These are phyloP conservation scores for Glutinoglossum americanum DNA, from an alignment of 495 filamentous ascomycete species.

Conservation along the genomic window DNA sequence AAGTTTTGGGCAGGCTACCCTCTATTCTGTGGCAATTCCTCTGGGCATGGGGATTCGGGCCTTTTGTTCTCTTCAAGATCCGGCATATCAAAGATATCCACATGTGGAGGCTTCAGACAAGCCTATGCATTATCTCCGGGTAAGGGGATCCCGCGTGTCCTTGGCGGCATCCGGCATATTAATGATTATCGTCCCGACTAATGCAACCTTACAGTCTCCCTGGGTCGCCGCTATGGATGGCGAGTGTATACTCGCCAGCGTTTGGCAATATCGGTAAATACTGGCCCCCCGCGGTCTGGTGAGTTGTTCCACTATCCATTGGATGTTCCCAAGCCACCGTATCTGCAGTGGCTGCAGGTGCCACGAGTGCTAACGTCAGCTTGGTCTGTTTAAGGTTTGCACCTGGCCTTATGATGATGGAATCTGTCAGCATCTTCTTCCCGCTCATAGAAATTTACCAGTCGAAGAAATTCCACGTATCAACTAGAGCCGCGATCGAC, in stretches of 20 bases:
- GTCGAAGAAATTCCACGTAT: constrained; percentile 3
- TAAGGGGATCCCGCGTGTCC: constrained; percentile 8
- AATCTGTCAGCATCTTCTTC: constrained; percentile 31
- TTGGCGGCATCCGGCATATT: background rate
- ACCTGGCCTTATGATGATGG: constrained; percentile 29
- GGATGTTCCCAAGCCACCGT: background rate
- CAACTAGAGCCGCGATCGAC: constrained; percentile 25
- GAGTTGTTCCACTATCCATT: constrained; percentile 9
- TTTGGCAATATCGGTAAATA: constrained; percentile 32
- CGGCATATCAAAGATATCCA: constrained; percentile 39
- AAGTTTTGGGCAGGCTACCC: constrained; percentile 23
- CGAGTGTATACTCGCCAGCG: constrained; percentile 32
- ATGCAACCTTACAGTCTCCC: constrained; percentile 26
- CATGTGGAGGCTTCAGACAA: constrained; percentile 46
- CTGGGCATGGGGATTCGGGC: constrained; percentile 39
- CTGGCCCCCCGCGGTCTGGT: constrained; percentile 36
- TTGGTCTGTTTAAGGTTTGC: constrained; percentile 21
- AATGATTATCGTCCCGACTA: background rate
- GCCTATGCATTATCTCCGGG: constrained; percentile 34
- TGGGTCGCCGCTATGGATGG: constrained; percentile 45
- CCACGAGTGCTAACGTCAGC: background rate
- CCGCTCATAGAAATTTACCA: constrained; percentile 28
- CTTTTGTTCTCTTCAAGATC: constrained; percentile 23
- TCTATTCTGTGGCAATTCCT: constrained; percentile 39
- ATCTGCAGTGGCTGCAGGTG: constrained; percentile 1